Conservation (phyloP, 805 yeast genomes). For the Kodamaea nitidulidarum region DNA sequence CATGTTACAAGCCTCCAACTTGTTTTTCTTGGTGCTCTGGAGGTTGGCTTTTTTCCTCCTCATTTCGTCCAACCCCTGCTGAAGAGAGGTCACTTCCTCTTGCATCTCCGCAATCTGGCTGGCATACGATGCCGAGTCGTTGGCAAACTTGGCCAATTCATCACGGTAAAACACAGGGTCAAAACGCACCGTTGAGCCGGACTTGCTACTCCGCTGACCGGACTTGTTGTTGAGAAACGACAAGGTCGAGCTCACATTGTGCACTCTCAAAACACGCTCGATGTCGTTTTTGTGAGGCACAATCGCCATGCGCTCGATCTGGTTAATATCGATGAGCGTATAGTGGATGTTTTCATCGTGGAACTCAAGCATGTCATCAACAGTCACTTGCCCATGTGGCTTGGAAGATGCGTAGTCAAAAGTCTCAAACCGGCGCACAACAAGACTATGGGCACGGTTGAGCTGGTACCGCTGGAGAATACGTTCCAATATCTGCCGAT, state of each 20-base stretch:
- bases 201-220: conserved; percentile 37
- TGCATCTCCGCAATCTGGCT: conserved; percentile 15
- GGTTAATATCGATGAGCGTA: conserved; percentile 58
- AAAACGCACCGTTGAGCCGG: conserved; percentile 42
- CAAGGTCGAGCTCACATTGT: conserved; percentile 40
- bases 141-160: conserved; percentile 27
- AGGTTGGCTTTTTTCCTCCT: conserved; percentile 7
- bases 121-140: conserved; percentile 13
- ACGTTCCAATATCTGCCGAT: conserved; percentile 38
- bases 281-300: conserved; percentile 51
- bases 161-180: conserved; percentile 50
- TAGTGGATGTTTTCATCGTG: conserved; percentile 52
- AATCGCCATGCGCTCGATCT: conserved; percentile 57
- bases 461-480: conserved; percentile 26
- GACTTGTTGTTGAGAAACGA: conserved; percentile 44
- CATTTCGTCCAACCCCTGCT: conserved; percentile 4
- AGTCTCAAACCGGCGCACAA: conserved; percentile 51
- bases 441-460: conserved; percentile 23
- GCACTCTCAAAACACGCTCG: conserved; percentile 29
- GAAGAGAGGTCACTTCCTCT: conserved; percentile 9
- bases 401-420: conserved; percentile 49
- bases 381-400: conserved; percentile 40
- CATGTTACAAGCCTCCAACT: conserved; percentile 10
- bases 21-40: conserved; percentile 9
- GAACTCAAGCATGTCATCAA: conserved; percentile 60